Evolutionary conservation across 768 basidiomycete genomes (phyloP), one percentile per base, ranked within the genome.

Genomic region (Tricholoma furcatifolium): DNA sequence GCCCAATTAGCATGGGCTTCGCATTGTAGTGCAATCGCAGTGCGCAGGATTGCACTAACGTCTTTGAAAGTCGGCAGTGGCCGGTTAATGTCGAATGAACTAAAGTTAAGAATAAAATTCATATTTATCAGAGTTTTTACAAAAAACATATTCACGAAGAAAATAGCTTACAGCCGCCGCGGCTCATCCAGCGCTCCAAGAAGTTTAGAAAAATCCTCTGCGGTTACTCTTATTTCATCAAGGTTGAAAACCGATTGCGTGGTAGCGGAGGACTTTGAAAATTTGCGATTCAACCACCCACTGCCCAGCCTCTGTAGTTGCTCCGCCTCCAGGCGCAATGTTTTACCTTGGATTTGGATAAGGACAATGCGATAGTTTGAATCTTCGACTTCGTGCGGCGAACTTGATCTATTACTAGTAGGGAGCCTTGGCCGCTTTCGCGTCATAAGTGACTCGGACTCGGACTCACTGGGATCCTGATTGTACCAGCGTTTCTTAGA

Each of bases 271-370:
- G 27, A 27, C 2, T 40, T 43, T 4, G 35, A 35, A 10, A 67
- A 54, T 3, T 42, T 38, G 0, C 59, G 46, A 1, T 62, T 58
- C 40, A 78, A 77, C 60, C 66, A 75, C 7, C 46, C 53, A 3
- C 70, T 71, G n/a, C n/a, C n/a, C 11, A 69, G 56, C 31, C 53
- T 58, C 11, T 61, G 52, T 5, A 77, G 65, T n/a, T 61, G 63
- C 46, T 68, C 70, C 15, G 68, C 60, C n/a, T 73, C 69, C 14
- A 77, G 54, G 17, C 61, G 63, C 58, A 74, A 75, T 31, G 69
- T 60, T 3, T 61, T 65, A 17, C 63, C 58, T n/a, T 64, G 56
- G n/a, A 72, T 54, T 41, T 71, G 65, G 8, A 78, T 43, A 34
- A 73, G 61, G 1, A 72, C 60, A 7, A 65, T 65, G 1, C 72